phyloP scores from a whole-genome alignment of 345 rosid genomes.

The Euphorbia lathyris region DNA sequence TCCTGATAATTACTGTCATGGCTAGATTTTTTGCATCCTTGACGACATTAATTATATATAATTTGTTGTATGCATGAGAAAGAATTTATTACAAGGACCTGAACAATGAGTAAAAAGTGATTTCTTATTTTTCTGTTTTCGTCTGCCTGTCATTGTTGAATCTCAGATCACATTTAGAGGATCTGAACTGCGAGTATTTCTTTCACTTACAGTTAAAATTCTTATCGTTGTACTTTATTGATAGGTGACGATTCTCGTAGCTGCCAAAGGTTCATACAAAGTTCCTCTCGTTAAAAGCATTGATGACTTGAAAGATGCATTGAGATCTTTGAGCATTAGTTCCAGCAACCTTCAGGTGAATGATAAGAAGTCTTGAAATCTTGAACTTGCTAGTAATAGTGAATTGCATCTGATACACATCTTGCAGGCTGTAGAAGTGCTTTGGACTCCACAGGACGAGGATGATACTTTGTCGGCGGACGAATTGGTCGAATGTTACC shows the following conservation, averaged over 20 bases:
- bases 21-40: not conserved
- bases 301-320: constrained; percentile 19
- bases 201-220: not conserved
- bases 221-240: not conserved
- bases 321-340: constrained; percentile 18
- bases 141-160: not conserved
- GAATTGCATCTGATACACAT: not conserved
- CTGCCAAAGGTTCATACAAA: constrained; percentile 12
- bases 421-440: constrained; percentile 34
- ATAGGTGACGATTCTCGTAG: constrained; percentile 22
- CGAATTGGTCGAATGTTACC: constrained; percentile 26
- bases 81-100: not conserved
- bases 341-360: constrained; percentile 16
- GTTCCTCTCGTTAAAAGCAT: constrained; percentile 14
- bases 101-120: not conserved
- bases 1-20: not conserved
- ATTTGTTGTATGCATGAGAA: not conserved
- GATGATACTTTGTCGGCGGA: constrained; percentile 26
- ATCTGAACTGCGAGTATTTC: not conserved
- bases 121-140: not conserved
- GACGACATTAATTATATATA: not conserved
- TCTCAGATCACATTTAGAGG: not conserved
- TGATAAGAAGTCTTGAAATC: not conserved
- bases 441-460: constrained; percentile 36
- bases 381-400: not conserved